Evolutionary conservation across 768 basidiomycete genomes (phyloP).

Genomic region (Lactarius trivialis): DNA sequence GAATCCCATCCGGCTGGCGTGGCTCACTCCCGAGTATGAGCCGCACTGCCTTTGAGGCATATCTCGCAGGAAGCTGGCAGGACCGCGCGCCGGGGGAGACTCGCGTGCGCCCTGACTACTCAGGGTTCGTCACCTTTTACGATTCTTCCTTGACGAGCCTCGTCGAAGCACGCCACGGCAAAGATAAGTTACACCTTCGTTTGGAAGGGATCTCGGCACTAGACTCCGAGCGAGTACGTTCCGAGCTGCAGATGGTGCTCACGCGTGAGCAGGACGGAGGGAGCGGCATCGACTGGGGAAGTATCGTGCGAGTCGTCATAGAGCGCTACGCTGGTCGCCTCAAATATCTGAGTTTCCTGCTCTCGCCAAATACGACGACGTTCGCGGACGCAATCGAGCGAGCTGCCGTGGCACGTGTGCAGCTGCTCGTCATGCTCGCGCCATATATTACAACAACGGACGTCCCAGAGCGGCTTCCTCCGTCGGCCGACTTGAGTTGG

Average conservation of each 20-base stretch:
- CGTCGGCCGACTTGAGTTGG: constrained; percentile 14
- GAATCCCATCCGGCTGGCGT: constrained; percentile 19
- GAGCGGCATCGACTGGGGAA: constrained; percentile 40
- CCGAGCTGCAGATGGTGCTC: constrained; percentile 28
- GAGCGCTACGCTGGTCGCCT: constrained; percentile 40
- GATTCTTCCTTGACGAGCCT: constrained; percentile 36
- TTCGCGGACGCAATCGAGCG: constrained; percentile 4
- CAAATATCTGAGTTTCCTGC: constrained; percentile 34
- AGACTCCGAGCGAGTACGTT: constrained; percentile 25
- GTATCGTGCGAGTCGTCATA: constrained; percentile 33
- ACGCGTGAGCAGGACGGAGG: constrained; percentile 9
- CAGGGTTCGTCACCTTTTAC: constrained; percentile 39
- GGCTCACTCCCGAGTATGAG: constrained; percentile 1
- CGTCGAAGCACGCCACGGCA: constrained; percentile 27
- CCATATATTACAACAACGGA: constrained; percentile 28
- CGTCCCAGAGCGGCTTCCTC: not conserved
- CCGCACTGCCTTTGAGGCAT: constrained; percentile 19
- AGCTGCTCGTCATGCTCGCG: constrained; percentile 23
- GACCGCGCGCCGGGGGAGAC: constrained; percentile 39
- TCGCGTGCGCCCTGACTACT: constrained; percentile 38
- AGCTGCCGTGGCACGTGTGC: constrained; percentile 6
- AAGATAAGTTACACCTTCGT: constrained; percentile 34
- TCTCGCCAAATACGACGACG: constrained; percentile 25
- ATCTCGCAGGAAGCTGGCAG: constrained; percentile 38
- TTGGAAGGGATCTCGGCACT: constrained; percentile 29